Evolutionary conservation across 2,329 filamentous ascomycete genomes (phyloP).

Genomic region (Stenocarpella maydis): DNA sequence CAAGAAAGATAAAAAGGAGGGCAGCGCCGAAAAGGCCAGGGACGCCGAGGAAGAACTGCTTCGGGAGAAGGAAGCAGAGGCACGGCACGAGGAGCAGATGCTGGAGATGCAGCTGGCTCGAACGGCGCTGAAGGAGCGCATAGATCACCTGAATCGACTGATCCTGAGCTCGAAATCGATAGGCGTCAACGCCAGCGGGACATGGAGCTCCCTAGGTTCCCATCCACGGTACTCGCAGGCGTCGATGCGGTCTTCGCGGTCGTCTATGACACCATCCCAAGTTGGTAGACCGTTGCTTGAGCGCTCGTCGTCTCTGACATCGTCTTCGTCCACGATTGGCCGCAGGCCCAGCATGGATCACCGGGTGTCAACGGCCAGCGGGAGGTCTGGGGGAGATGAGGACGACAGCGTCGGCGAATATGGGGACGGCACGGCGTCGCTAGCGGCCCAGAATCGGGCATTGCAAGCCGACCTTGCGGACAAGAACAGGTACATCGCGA

Average conservation of each 20-base stretch:
- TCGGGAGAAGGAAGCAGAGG: slow-evolving; percentile 80
- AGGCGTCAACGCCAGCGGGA: slow-evolving; percentile 84
- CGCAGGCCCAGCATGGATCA: slow-evolving; percentile 57
- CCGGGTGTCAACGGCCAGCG: slow-evolving; percentile 54
- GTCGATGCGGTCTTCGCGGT: slow-evolving; percentile 63
- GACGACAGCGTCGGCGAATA: slow-evolving; percentile 82
- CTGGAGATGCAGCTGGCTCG: slow-evolving; percentile 97
- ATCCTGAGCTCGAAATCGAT: slow-evolving; percentile 96
- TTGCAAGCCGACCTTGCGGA: slow-evolving; percentile 94
- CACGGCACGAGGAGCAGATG: slow-evolving; percentile 95
- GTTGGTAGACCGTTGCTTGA: slow-evolving; percentile 62
- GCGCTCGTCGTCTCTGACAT: slow-evolving; percentile 73
- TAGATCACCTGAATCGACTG: slow-evolving; percentile 93
- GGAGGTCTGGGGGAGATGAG: slow-evolving; percentile 58
- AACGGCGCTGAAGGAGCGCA: slow-evolving; percentile 94
- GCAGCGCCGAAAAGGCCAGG: slow-evolving; percentile 68
- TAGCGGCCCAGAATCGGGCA: slow-evolving; percentile 87
- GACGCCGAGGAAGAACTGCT: slow-evolving; percentile 77
- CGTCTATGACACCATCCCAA: slow-evolving; percentile 71
- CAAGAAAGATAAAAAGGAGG: slow-evolving; percentile 66
- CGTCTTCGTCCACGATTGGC: slow-evolving; percentile 66
- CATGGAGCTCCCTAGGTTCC: slow-evolving; percentile 72
- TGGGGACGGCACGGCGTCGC: slow-evolving; percentile 83
- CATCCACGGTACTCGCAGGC: slow-evolving; percentile 70
- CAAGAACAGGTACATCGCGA: slow-evolving; percentile 96